phyloP scores from a whole-genome alignment of 2,329 filamentous ascomycete species.

The Aspergillus pseudoglaucus region DNA sequence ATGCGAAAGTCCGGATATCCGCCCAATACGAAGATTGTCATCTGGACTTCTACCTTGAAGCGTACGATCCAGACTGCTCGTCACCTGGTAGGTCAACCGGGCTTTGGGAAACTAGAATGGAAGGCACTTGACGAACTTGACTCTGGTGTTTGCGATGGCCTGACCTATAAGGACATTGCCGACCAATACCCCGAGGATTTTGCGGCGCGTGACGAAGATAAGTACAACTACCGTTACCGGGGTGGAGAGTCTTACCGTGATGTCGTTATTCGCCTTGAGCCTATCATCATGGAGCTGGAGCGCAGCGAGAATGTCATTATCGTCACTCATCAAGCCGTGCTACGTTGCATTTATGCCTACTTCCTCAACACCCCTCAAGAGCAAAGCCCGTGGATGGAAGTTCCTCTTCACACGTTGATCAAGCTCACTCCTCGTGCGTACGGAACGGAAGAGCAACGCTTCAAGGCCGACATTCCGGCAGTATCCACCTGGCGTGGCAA shows the following conservation, averaged over 20 bases:
- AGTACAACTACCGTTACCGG: slow-evolving; percentile 98
- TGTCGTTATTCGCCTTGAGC: slow-evolving; percentile 93
- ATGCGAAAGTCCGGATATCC: slow-evolving; percentile 82
- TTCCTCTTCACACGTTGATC: slow-evolving; percentile 91
- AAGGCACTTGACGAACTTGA: slow-evolving; percentile 97
- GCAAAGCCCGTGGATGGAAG: slow-evolving; percentile 95
- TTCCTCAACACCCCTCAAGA: slow-evolving; percentile 97
- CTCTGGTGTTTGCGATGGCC: slow-evolving; percentile 89
- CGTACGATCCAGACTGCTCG: slow-evolving; percentile 89
- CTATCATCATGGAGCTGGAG: slow-evolving; percentile 99
- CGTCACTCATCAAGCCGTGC: slow-evolving; percentile 92
- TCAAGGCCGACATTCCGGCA: slow-evolving; percentile 85
- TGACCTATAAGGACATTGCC: slow-evolving; percentile 94
- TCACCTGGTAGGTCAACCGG: slow-evolving; percentile 62
- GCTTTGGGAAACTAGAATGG: slow-evolving; percentile 93
- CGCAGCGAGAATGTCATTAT: slow-evolving; percentile 95
- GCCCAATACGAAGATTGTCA: slow-evolving; percentile 54
- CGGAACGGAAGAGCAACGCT: slow-evolving; percentile 80
- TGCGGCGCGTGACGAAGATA: slow-evolving; percentile 89
- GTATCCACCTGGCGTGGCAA: slow-evolving; percentile 96
- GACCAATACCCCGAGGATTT: slow-evolving; percentile 91
- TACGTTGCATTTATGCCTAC: slow-evolving; percentile 96
- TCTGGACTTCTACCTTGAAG: slow-evolving; percentile 69
- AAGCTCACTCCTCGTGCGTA: slow-evolving; percentile 94
- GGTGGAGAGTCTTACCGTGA: slow-evolving; percentile 95